These are phyloP conservation scores for Crataegus laevigata DNA, from an alignment of 306 rosid genomes.

Conservation along the genomic window DNA sequence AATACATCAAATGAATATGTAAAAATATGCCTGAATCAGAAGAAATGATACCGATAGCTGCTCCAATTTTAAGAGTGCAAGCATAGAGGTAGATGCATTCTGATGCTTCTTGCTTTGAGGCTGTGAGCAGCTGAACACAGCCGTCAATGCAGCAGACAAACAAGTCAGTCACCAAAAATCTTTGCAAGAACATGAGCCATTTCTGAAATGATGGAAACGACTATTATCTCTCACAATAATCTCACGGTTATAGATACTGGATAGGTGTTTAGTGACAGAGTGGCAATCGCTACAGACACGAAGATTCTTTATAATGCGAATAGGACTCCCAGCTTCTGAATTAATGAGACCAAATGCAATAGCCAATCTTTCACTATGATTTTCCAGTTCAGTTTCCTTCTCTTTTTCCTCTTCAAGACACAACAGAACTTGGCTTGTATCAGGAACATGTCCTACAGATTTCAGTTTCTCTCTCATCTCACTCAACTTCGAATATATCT, in stretches of 20 bases:
- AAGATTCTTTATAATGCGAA: constrained; percentile 52
- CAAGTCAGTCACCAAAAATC: constrained; percentile 46
- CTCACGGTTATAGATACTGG: constrained; percentile 37
- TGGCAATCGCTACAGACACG: constrained; percentile 57
- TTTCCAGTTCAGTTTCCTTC: constrained; percentile 48
- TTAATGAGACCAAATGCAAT: constrained; percentile 53
- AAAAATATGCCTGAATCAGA: neutral
- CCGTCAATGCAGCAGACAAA: neutral
- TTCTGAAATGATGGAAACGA: constrained; percentile 58
- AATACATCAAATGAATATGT: neutral
- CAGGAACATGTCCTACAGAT: constrained; percentile 50
- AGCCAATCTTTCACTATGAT: constrained; percentile 57
- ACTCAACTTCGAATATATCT: constrained; percentile 37
- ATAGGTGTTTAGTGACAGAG: constrained; percentile 40
- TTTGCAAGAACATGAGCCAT: constrained; percentile 54
- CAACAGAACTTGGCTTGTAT: constrained; percentile 49
- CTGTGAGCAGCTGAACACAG: neutral
- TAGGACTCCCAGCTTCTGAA: constrained; percentile 26
- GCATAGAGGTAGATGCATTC: neutral
- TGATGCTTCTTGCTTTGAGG: neutral
- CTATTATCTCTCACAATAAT: constrained; percentile 55
- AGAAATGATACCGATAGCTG: neutral
- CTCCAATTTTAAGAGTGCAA: neutral
- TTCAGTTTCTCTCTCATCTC: constrained; percentile 52
- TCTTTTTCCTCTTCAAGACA: constrained; percentile 32